Percentiles rank a stretch among this genome's conserved stretches.
These are phyloP conservation scores for Coemansia sp. DNA, from an alignment of 192 early-diverging fungal genomes.

Conservation along the genomic window DNA sequence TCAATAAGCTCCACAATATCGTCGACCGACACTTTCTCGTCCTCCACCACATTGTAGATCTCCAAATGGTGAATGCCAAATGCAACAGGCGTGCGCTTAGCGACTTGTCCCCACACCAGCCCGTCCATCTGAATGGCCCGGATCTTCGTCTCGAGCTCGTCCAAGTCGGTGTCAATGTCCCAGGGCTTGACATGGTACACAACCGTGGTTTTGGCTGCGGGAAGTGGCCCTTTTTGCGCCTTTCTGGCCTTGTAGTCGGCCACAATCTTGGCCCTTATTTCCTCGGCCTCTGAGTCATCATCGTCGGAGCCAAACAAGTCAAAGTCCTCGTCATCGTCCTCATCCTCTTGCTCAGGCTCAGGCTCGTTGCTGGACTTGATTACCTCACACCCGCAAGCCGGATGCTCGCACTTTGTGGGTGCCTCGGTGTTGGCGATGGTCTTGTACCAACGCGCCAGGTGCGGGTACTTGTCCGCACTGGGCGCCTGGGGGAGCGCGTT, in stretches of 20 bases:
- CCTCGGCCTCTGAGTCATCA: slow-evolving; percentile 88
- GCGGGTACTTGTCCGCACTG: slow-evolving; percentile 69
- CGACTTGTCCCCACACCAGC: slow-evolving; percentile 79
- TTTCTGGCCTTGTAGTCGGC: slow-evolving; percentile 89
- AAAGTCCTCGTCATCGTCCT: slow-evolving; percentile 72
- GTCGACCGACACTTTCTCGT: slow-evolving; percentile 1
- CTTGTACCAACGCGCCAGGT: slow-evolving; percentile 92
- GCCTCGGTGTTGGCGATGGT: slow-evolving; percentile 65
- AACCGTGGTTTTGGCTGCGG: slow-evolving; percentile 84
- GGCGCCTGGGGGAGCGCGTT: slow-evolving; percentile 71
- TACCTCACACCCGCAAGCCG: too few relatives aligned
- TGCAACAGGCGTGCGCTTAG: slow-evolving; percentile 76
- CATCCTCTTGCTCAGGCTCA: too few relatives aligned
- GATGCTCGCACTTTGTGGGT: slow-evolving; percentile 27
- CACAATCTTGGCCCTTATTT: slow-evolving; percentile 78
- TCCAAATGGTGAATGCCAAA: slow-evolving; percentile 94
- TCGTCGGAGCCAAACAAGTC: slow-evolving; percentile 94
- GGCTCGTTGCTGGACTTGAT: too few relatives aligned
- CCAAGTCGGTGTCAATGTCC: slow-evolving; percentile 94
- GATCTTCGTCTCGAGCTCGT: slow-evolving; percentile 69
- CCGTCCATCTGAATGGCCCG: slow-evolving; percentile 78
- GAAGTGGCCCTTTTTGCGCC: slow-evolving; percentile 71
- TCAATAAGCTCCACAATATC: not conserved
- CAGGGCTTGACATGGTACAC: slow-evolving; percentile 94
- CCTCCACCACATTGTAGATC: slow-evolving; percentile 63